Evolutionary conservation across 257 asterid species (phyloP).

Genomic region (Fraxinus pennsylvanica): DNA sequence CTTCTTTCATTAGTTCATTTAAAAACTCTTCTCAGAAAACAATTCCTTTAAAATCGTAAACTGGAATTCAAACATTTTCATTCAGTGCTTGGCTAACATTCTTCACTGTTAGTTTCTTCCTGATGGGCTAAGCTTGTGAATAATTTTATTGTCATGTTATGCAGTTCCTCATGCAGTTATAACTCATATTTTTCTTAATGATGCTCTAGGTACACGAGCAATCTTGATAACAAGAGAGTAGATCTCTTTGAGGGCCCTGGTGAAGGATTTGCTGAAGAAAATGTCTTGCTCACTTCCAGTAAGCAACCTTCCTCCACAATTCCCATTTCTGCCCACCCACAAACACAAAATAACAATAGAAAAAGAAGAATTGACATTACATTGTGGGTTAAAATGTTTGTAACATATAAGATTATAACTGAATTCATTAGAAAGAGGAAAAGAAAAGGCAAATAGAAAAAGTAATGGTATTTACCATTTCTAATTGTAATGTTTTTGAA

Average conservation of each 20-base stretch:
- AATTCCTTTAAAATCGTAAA: background rate
- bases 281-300: conserved; percentile 90
- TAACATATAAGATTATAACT: background rate
- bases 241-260: conserved; percentile 95
- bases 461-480: conserved; percentile 9
- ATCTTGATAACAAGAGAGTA: conserved; percentile 83
- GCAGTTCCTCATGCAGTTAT: background rate
- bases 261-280: conserved; percentile 90
- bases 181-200: conserved; percentile 21
- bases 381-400: background rate
- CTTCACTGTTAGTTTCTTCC: background rate
- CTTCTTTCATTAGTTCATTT: background rate
- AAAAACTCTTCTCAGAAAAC: background rate
- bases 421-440: background rate
- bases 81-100: background rate
- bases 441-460: background rate
- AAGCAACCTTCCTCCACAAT: conserved; percentile 32
- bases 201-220: conserved; percentile 72
- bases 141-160: background rate
- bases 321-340: background rate
- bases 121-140: background rate
- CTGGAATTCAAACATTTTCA: background rate
- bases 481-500: background rate
- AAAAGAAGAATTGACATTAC: background rate
- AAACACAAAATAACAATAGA: background rate